Evolutionary conservation across 2,329 filamentous ascomycete genomes (phyloP).

Genomic region (Hypoxylon rubiginosum): DNA sequence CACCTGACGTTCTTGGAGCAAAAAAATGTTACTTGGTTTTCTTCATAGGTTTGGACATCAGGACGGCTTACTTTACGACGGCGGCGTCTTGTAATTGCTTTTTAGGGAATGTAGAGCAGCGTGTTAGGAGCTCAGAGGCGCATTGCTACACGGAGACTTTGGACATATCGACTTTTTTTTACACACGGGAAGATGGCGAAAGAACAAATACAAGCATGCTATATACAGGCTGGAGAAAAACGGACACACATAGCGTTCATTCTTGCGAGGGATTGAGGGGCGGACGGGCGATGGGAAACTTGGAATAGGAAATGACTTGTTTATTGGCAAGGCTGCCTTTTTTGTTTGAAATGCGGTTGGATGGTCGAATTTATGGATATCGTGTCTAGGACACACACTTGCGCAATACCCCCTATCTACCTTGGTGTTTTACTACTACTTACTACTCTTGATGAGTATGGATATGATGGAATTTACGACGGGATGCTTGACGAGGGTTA

Average conservation of each 20-base stretch:
- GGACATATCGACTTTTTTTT: constrained; percentile 27
- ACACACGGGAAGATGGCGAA: constrained; percentile 24
- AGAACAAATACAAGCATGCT: constrained; percentile 24
- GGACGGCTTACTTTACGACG: constrained; percentile 16
- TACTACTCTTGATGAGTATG: constrained; percentile 20
- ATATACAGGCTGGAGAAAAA: constrained; percentile 25
- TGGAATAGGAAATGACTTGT: not conserved
- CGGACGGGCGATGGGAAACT: not conserved
- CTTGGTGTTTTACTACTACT: constrained; percentile 2
- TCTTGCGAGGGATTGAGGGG: constrained; percentile 13
- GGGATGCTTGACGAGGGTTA: constrained; percentile 11
- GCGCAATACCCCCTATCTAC: constrained; percentile 35
- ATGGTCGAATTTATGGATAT: constrained; percentile 21
- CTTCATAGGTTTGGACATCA: constrained; percentile 10
- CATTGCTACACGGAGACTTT: constrained; percentile 8
- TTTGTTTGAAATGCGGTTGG: constrained; percentile 25
- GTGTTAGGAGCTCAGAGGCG: constrained; percentile 5
- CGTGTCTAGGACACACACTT: constrained; percentile 24
- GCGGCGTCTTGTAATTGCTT: constrained; percentile 14
- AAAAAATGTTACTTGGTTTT: not conserved
- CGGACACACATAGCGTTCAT: constrained; percentile 24
- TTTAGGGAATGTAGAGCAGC: constrained; percentile 14
- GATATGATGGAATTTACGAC: constrained; percentile 21
- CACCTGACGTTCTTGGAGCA: constrained; percentile 25
- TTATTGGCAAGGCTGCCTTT: constrained; percentile 5